Evolutionary conservation across 768 basidiomycete genomes (phyloP).

Genomic region (Lactifluus hygrophoroides): DNA sequence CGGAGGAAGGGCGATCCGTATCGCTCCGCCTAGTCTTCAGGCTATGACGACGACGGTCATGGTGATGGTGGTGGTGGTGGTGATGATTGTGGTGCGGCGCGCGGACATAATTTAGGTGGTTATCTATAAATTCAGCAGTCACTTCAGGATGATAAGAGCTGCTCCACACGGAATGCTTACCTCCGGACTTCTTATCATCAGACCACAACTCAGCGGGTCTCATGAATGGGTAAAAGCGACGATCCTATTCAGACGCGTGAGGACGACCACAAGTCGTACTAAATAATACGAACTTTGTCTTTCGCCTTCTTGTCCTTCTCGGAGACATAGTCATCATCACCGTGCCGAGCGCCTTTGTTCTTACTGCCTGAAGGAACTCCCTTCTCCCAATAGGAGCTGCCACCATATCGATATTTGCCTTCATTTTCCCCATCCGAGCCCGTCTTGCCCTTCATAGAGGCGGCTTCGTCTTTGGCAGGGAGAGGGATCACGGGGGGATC

Average conservation of each 20-base stretch:
- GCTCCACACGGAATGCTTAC: neutral
- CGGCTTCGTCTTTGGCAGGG: neutral
- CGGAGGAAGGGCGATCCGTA: neutral
- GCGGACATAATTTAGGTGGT: neutral
- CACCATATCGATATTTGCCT: neutral
- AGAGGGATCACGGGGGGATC: neutral
- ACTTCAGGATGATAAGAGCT: neutral
- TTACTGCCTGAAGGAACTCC: neutral
- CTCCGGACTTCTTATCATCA: slow-evolving; percentile 4
- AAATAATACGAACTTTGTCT: slow-evolving; percentile 1
- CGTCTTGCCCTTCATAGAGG: neutral
- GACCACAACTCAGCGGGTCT: slow-evolving; percentile 21
- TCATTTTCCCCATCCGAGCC: neutral
- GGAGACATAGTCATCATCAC: neutral
- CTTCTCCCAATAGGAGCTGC: neutral
- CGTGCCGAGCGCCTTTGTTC: neutral
- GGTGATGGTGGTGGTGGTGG: slow-evolving; percentile 13
- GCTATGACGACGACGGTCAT: neutral
- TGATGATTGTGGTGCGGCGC: slow-evolving; percentile 1
- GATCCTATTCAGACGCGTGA: slow-evolving; percentile 8
- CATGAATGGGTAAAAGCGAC: slow-evolving; percentile 17
- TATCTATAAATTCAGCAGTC: neutral
- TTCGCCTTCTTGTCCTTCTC: slow-evolving; percentile 6
- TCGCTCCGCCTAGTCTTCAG: neutral
- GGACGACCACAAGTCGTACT: neutral